Evolutionary conservation across 331 rosid genomes (phyloP), one percentile per base, ranked within the genome.

Genomic region (Dryas integrifolia): DNA sequence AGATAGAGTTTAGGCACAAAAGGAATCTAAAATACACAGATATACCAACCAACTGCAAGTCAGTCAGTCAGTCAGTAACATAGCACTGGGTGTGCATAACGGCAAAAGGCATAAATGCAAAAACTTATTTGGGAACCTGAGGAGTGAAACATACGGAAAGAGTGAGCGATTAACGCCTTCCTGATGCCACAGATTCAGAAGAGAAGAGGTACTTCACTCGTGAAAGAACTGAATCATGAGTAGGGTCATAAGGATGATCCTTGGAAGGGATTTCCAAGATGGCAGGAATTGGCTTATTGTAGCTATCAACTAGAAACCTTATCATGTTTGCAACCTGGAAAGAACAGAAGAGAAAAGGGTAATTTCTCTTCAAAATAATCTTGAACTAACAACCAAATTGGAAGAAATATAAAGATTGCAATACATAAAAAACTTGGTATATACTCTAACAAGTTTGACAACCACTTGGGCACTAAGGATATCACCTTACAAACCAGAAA

Each of bases 181-280:
- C 96, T 3, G 90, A 88, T 47, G 97, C 98, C 80, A 92, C 99
- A 2, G 96, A 95, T 79, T 95, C 99, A 4, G 90, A 13, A 74
- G 84, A 75, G 81, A 95, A 92, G 84, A 95, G 96, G 82, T 89
- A 85, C 87, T 89, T 92, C 39, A 95, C 96, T 67, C 96, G 88
- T 0, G 99, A 92, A 50, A 95, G 96, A 84, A 95, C 89, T 7
- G 96, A 95, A 82, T 95, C 97, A 55, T 92, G 96, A 3, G 99
- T 49, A 11, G 96, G 97, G 75, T 95, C 99, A 58, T 95, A 95
- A 3, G 99, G 97, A 70, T 92, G 99, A 75, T 95, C 96, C 80
- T 92, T 92, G 30, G 99, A 95, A 43, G 97, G 99, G 76, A 95
- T 95, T 81, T 95, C 99, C 76, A 95, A 83, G 18, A 95, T 95